These are phyloP conservation scores for Penicillium cataractarum DNA, from an alignment of 495 filamentous ascomycete species.

Conservation along the genomic window DNA sequence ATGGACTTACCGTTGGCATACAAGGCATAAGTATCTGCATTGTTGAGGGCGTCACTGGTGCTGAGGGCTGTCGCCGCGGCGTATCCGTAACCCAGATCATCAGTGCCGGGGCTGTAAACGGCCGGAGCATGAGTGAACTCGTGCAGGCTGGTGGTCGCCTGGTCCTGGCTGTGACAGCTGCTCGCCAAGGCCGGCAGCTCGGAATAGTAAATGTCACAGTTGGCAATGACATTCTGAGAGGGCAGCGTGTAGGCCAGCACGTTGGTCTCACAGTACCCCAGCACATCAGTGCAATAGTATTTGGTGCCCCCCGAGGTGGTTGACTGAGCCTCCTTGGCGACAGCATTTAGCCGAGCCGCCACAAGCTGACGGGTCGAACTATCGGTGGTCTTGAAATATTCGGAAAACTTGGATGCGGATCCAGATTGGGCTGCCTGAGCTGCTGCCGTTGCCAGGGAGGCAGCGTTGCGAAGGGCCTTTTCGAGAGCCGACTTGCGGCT, in stretches of 20 bases:
- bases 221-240: conserved; percentile 53
- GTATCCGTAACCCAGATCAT: conserved; percentile 65
- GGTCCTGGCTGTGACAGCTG: conserved; percentile 61
- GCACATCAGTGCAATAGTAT: conserved; percentile 57
- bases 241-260: conserved; percentile 63
- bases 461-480: conserved; percentile 54
- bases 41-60: conserved; percentile 51
- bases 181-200: conserved; percentile 46
- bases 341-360: conserved; percentile 50
- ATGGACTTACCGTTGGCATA: conserved; percentile 58
- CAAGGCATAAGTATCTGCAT: conserved; percentile 66
- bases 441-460: conserved; percentile 54
- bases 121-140: conserved; percentile 65
- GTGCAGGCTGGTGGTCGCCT: conserved; percentile 62
- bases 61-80: conserved; percentile 46
- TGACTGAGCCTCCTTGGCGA: conserved; percentile 55
- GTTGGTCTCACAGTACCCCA: conserved; percentile 51
- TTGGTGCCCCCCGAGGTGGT: conserved; percentile 45
- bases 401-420: conserved; percentile 52
- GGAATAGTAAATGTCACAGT: conserved; percentile 60
- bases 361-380: conserved; percentile 49
- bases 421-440: conserved; percentile 55
- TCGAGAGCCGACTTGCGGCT: conserved; percentile 41
- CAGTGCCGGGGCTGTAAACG: conserved; percentile 57
- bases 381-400: conserved; percentile 65